Evolutionary conservation across 2,329 filamentous ascomycete genomes (phyloP), one percentile per base, ranked within the genome.

Genomic region (Alternaria sp.): DNA sequence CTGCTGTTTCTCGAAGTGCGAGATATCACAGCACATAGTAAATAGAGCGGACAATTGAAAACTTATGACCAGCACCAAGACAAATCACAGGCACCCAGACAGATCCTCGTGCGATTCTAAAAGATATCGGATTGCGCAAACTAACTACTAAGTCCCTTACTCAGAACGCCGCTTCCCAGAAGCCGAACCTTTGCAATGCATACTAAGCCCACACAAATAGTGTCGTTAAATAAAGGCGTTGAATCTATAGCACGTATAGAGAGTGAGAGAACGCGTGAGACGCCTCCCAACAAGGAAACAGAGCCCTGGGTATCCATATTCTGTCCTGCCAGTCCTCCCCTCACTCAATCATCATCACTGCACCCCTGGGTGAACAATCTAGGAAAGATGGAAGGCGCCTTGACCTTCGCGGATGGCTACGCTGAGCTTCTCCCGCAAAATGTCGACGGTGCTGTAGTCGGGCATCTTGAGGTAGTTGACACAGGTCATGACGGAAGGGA

Each of bases 401-500:
- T 99, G 96, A 23, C 96, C 96, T 83, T 99, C 96, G 80, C 89
- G 92, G 78, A 97, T 97, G 25, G 96, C 96, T 68, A 90, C 91
- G 68, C 88, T 89, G 57, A 99, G 85, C 79, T 93, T 92, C 77
- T 91, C 87, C 75, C 87, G 90, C 81, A 99, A 89, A 55, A 91
- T 86, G 2, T 92, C 88, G 66, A 97, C 83, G 70, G 84, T 89
- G 69, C 90, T 95, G 81, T 99, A 99, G 81, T 99, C 93, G 19
- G 96, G 96, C 76, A 99, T 87, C 82, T 99, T 99, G 74, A 99
- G 88, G 79, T 99, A 99, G 81, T 99, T 99, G 81, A 97, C 96
- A 79, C 96, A 99, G 11, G 96, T 99, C 96, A 99, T 99, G 79
- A 99, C 96, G 78, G 94, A 98, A 12, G 96, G 96, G n/a, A 99